These are phyloP conservation scores for Xylariaceae sp. DNA, from an alignment of 2,329 filamentous ascomycete species.

Conservation along the genomic window DNA sequence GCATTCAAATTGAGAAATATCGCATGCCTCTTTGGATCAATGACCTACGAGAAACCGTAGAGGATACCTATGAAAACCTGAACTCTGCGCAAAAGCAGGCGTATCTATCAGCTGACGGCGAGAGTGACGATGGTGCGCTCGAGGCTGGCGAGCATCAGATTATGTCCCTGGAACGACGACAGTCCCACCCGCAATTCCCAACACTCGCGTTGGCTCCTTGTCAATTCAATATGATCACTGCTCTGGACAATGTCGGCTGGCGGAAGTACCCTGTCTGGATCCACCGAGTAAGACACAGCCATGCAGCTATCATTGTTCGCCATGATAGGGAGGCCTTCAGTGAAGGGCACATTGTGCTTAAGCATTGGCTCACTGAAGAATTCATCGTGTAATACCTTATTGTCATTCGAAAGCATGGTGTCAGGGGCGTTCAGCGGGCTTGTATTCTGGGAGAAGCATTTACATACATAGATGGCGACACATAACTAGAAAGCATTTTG, in stretches of 20 bases:
- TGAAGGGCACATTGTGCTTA: constrained; percentile 74
- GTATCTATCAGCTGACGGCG: constrained; percentile 60
- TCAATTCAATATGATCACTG: constrained; percentile 82
- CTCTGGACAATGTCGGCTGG: constrained; percentile 64
- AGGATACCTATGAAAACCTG: constrained; percentile 71
- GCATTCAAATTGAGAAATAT: constrained; percentile 66
- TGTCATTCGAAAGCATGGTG: background rate
- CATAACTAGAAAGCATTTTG: too few relatives aligned
- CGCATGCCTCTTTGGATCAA: constrained; percentile 72
- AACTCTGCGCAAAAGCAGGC: constrained; percentile 66
- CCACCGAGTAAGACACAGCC: constrained; percentile 72
- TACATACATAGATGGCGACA: too few relatives aligned
- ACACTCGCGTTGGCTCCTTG: constrained; percentile 73
- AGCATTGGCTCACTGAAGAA: constrained; percentile 74
- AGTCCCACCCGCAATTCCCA: constrained; percentile 47
- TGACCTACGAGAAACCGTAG: constrained; percentile 70
- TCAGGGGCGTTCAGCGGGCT: background rate
- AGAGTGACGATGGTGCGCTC: constrained; percentile 38
- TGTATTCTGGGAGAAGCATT: background rate
- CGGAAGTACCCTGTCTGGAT: constrained; percentile 69
- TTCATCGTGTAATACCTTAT: constrained; percentile 56
- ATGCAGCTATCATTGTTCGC: constrained; percentile 86
- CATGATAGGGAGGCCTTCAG: constrained; percentile 62
- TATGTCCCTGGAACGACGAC: constrained; percentile 37
- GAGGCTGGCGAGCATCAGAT: constrained; percentile 36